Conservation (phyloP, 257 asterid species). For the Capsicum pubescens region DNA sequence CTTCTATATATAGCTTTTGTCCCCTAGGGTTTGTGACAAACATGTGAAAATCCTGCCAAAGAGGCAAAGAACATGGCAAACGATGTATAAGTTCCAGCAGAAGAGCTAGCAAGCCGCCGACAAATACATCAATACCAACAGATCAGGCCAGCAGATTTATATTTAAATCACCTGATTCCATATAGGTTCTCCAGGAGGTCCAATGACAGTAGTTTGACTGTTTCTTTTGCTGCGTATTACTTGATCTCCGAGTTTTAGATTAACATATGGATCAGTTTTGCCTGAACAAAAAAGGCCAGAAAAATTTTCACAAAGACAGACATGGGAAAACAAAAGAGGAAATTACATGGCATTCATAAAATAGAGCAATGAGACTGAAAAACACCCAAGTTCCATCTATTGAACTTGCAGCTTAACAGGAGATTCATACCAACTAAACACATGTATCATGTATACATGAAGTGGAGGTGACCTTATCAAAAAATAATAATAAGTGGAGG, state of each 20-base stretch:
- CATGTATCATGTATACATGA: neutral
- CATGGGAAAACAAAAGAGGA: conserved; percentile 6
- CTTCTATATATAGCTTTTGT: conserved; percentile 74
- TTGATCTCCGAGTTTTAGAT: conserved; percentile 88
- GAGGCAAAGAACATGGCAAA: conserved; percentile 32
- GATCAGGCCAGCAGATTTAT: neutral
- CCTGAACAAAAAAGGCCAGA: conserved; percentile 56
- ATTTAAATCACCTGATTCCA: conserved; percentile 86
- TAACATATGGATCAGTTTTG: conserved; percentile 92
- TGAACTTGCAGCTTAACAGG: neutral
- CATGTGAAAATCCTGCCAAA: conserved; percentile 86
- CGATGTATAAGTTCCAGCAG: conserved; percentile 25
- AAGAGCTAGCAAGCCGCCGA: neutral
- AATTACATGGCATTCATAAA: conserved; percentile 18
- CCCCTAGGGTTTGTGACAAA: conserved; percentile 81
- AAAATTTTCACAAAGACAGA: neutral
- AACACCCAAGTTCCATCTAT: neutral
- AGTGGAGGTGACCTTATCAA: neutral
- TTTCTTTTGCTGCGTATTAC: conserved; percentile 88
- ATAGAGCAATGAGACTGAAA: neutral
- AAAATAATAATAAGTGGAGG: neutral
- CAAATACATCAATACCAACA: neutral
- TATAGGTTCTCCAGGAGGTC: conserved; percentile 98
- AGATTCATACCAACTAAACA: neutral
- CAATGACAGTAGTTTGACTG: conserved; percentile 94